Conservation (phyloP, 352 stramenopile species). For the Phytophthora lateralis region DNA sequence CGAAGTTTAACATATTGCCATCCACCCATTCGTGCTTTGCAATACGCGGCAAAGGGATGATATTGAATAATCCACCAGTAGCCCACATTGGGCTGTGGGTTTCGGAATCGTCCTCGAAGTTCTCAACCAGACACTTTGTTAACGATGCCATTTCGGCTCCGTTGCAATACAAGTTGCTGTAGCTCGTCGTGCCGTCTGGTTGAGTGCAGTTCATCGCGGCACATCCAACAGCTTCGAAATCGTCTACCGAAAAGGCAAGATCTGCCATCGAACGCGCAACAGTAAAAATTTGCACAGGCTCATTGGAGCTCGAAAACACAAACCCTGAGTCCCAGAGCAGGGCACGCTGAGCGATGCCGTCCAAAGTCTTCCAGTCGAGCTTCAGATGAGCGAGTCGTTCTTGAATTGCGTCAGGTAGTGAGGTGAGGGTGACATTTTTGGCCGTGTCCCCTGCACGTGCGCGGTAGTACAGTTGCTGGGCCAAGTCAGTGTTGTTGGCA, state of each 20-base stretch:
- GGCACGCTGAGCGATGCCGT: slow-evolving; percentile 14
- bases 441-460: neutral
- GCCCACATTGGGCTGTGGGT: neutral
- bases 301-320: neutral
- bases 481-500: slow-evolving; percentile 29
- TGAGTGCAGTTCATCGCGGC: neutral
- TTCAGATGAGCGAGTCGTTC: neutral
- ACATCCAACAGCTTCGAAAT: neutral
- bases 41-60: neutral
- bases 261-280: neutral
- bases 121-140: neutral
- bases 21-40: neutral
- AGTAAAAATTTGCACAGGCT: slow-evolving; percentile 2
- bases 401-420: slow-evolving; percentile 3
- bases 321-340: slow-evolving; percentile 22
- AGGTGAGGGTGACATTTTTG: neutral
- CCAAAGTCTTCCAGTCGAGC: neutral
- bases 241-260: neutral
- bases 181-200: neutral
- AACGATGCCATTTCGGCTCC: neutral
- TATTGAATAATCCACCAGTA: slow-evolving; percentile 4
- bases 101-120: neutral
- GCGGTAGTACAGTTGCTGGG: slow-evolving; percentile 28
- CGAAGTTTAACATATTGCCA: neutral
- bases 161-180: slow-evolving; percentile 6